Percentiles rank a stretch among this genome's conserved stretches.
phyloP scores from a whole-genome alignment of 129 eudicot genomes.

The carrot (Daucus carota) region DH1_v3.0 NC_030383.2:4162001-4162500 shows the following conservation, averaged over 20 bases:
- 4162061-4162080: slow-evolving; percentile 67
- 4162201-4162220: slow-evolving; percentile 71
- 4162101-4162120: slow-evolving; percentile 17
- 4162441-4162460: not conserved
- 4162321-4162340: slow-evolving; percentile 74
- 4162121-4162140: not conserved
- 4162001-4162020: slow-evolving; percentile 50
- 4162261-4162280: slow-evolving; percentile 65
- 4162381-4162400: not conserved
- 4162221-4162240: slow-evolving; percentile 66
- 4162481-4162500: not conserved
- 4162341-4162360: slow-evolving; percentile 14
- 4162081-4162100: slow-evolving; percentile 58
- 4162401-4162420: not conserved
- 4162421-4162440: not conserved
- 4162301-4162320: slow-evolving; percentile 74
- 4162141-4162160: slow-evolving; percentile 21
- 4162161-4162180: slow-evolving; percentile 44
- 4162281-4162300: slow-evolving; percentile 79
- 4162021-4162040: slow-evolving; percentile 59
- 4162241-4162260: slow-evolving; percentile 68
- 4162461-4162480: not conserved
- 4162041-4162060: slow-evolving; percentile 26
- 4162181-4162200: slow-evolving; percentile 29
- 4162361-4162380: not conserved